Evolutionary conservation across 2,329 filamentous ascomycete species (phyloP).

Genomic region (Colletotrichum chrysophilum): DNA sequence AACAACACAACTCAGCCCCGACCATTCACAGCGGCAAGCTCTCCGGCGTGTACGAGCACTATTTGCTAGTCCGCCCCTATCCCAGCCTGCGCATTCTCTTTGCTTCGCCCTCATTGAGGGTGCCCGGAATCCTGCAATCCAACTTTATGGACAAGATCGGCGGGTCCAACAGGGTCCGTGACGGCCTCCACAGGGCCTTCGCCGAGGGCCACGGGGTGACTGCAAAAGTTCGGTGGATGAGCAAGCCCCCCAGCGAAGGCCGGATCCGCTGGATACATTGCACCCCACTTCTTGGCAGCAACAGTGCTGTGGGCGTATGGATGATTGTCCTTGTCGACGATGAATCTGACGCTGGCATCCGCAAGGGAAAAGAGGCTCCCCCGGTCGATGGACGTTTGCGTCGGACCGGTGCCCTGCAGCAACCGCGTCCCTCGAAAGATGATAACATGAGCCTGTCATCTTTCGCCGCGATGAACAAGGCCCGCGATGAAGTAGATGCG

Average conservation of each 20-base stretch:
- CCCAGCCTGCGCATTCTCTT: constrained; percentile 72
- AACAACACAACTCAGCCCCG: constrained; percentile 1
- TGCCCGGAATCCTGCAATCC: constrained; percentile 71
- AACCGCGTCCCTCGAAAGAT: constrained; percentile 2
- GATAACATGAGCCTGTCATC: constrained; percentile 24
- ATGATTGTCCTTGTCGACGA: constrained; percentile 78
- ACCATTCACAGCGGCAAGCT: constrained; percentile 33
- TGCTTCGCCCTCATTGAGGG: constrained; percentile 69
- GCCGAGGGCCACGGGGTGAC: constrained; percentile 74
- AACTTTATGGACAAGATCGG: constrained; percentile 60
- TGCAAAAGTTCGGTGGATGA: constrained; percentile 75
- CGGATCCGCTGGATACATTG: constrained; percentile 78
- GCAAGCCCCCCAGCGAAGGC: constrained; percentile 57
- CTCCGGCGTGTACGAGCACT: constrained; percentile 57
- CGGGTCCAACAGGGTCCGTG: constrained; percentile 50
- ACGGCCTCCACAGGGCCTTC: constrained; percentile 62
- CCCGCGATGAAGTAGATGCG: constrained; percentile 1
- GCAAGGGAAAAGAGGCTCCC: constrained; percentile 25
- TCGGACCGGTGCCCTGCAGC: neutral
- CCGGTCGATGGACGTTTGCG: constrained; percentile 26
- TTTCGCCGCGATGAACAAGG: constrained; percentile 20
- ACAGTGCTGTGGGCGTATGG: constrained; percentile 76
- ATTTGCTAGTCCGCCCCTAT: constrained; percentile 69
- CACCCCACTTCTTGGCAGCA: constrained; percentile 72
- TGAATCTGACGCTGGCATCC: constrained; percentile 40